A percentile compares a stretch with the other conserved stretches of the same genome.
Evolutionary conservation across 2,329 filamentous ascomycete genomes (phyloP).

Genomic region (Paecilomyces sp.): DNA sequence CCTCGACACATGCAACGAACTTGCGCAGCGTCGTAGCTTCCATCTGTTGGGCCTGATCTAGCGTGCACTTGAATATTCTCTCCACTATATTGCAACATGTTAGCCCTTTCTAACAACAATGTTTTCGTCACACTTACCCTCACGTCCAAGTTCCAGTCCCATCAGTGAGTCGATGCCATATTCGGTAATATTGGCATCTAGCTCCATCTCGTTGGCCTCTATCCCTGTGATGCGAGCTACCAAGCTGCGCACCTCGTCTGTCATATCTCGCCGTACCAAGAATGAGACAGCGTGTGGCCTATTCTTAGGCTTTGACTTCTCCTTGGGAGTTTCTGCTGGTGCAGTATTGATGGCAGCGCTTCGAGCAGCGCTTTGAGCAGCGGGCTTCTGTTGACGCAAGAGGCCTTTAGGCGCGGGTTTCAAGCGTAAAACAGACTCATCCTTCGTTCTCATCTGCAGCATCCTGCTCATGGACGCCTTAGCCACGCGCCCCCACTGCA

Average conservation of each 20-base stretch:
- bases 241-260: slow-evolving; percentile 1
- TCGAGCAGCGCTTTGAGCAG: background rate
- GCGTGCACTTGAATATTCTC: background rate
- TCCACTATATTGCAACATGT: background rate
- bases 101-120: background rate
- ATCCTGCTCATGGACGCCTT: slow-evolving; percentile 13
- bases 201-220: slow-evolving; percentile 11
- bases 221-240: slow-evolving; percentile 1
- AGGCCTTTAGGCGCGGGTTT: background rate
- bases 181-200: slow-evolving; percentile 18
- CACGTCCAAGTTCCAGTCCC: slow-evolving; percentile 24
- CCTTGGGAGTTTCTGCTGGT: background rate
- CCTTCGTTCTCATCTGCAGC: background rate
- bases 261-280: slow-evolving; percentile 3
- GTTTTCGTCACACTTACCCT: slow-evolving; percentile 7
- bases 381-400: background rate
- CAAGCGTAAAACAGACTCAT: background rate
- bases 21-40: background rate
- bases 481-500: slow-evolving; percentile 18
- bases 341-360: background rate
- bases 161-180: slow-evolving; percentile 33
- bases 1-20: background rate
- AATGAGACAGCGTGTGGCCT: slow-evolving; percentile 2
- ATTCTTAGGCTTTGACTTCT: background rate
- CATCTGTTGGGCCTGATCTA: background rate